These are phyloP conservation scores for Apiospora marii DNA, from an alignment of 2,329 filamentous ascomycete species.

Conservation along the genomic window DNA sequence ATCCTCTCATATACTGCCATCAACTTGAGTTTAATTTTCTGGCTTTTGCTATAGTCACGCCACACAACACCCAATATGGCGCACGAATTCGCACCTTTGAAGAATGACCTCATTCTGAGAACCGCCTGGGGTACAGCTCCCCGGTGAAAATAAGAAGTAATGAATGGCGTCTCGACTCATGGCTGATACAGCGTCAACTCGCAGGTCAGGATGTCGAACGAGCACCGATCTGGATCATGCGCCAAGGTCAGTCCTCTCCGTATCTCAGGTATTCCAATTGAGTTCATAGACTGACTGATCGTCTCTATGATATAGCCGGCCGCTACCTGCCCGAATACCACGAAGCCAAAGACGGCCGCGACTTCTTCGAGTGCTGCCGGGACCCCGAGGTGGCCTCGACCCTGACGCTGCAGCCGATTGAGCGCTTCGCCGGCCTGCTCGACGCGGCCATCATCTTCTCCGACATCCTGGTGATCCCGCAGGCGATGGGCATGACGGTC, in stretches of 20 bases:
- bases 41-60: background rate
- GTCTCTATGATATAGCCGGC: conserved; percentile 67
- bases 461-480: conserved; percentile 96
- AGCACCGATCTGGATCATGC: conserved; percentile 98
- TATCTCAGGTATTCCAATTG: background rate
- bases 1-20: conserved; percentile 6
- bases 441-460: conserved; percentile 99
- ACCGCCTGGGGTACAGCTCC: conserved; percentile 78
- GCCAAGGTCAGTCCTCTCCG: conserved; percentile 74
- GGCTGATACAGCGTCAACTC: background rate
- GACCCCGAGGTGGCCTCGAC: conserved; percentile 91
- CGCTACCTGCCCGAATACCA: conserved; percentile 98
- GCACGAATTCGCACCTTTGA: conserved; percentile 79
- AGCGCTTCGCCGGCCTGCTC: conserved; percentile 87
- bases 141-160: background rate
- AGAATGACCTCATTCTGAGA: conserved; percentile 92
- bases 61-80: conserved; percentile 60
- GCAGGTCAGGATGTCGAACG: conserved; percentile 89
- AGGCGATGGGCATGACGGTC: conserved; percentile 98
- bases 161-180: background rate
- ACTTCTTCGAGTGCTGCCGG: conserved; percentile 99
- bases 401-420: conserved; percentile 92
- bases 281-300: conserved; percentile 23
- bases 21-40: background rate
- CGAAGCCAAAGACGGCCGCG: conserved; percentile 85